Base-by-base conservation (phyloP, 106 monocot species). In the Dioscorea zingiberensis region DNA sequence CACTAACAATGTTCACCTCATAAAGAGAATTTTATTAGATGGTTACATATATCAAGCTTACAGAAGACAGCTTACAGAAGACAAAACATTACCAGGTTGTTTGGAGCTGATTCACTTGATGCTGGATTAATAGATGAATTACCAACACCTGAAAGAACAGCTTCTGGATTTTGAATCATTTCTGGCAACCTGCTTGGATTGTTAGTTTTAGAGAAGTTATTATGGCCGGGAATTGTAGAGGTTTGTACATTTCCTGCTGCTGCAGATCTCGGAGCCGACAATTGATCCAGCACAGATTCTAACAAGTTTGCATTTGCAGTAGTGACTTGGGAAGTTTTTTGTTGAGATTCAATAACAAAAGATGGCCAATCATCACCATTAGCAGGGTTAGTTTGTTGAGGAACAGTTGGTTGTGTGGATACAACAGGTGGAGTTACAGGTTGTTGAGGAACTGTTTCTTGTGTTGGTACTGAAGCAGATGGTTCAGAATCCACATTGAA, bases 401-500 rank as follows among this genome's bases (percentile, higher is more conserved):
- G 13, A 29, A 49, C 27, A 54, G n/a, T n/a, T n/a, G n/a, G n/a
- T n/a, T n/a, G n/a, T n/a, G n/a, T n/a, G n/a, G n/a, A n/a, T n/a
- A 67, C 48, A 62, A 59, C 59, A 22, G 73, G 62, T 24, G 63
- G 24, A 58, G 32, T 48, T 4, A 46, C 63, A n/a, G 55, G 65
- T 64, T 75, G 69, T 54, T 72, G 79, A 45, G 54, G 48, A 71
- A 49, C 53, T 62, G 69, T 16, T 49, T 71, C 59, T 63, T 65
- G 59, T 59, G 65, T 55, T 64, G 26, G 30, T 38, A 38, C 4
- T 65, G 84, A 45, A 59, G 27, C 68, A 51, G 81, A 44, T 67
- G 78, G 81, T 49, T 82, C 88, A 75, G 83, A 63, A 65, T 88
- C 88, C 27, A 67, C 72, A 75, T 59, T 73, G 28, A 92, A 98